Base-by-base conservation (phyloP, 106 monocot genomes). In the Ottelia alismoides region DNA sequence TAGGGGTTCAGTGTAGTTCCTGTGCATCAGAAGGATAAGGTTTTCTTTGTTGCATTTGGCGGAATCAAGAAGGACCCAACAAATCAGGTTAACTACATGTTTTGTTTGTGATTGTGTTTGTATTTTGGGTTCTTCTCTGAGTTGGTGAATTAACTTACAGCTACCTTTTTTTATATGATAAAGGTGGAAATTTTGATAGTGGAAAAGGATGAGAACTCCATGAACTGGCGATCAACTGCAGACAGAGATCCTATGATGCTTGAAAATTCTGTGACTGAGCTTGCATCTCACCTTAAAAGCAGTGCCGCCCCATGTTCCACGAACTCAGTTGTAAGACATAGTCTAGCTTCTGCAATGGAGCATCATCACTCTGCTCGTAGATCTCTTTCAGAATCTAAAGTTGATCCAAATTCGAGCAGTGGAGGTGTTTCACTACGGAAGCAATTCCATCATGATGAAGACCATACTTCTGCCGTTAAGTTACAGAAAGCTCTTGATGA, bases 1-100 rank as follows among this genome's bases (percentile, higher is more conserved):
- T 55, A 96, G 96, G 96, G 89, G 9, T 96, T 89, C 51, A 89
- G 89, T 69, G 47, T 96, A 28, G 85, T 90, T 69, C 57, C 85
- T 17, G 67, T 82, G 54, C 70, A 82, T 68, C 76, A 89, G 43
- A 85, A 76, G 44, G 82, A 82, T 47, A 85, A 85, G 62, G 49
- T 73, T 40, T 81, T 74, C 61, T 76, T 96, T 47, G 69, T 96
- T 51, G 88, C 89, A 55, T 89, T 96, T 79, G 96, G 96, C 61
- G 96, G 96, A 65, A 82, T 65, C 65, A 82, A 70, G 60, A 96
- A 96, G 65, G 96, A 96, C 25, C 66, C 82, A 61, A 85, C 85
- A 40, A 75, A 85, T 76, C 78, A 88, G 85, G 96, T 96, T 28
- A 30, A 18, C 21, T 16, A 16, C 12, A 25, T 27, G 1, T 60